Evolutionary conservation across 176 grass and related monocot species (phyloP).

Genomic region (Juncus inflexus): DNA sequence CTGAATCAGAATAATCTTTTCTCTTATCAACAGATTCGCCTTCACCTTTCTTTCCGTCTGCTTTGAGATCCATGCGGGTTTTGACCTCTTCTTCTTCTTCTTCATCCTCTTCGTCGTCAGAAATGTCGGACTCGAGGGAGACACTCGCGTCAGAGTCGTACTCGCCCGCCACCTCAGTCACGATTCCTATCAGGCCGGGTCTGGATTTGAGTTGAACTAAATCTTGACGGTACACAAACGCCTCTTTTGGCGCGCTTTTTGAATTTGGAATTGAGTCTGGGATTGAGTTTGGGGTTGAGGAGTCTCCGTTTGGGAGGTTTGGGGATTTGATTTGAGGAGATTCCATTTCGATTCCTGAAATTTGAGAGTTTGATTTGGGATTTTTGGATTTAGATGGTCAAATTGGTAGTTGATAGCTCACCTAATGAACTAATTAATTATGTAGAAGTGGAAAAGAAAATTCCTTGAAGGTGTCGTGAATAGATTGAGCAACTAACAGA

Average conservation of each 20-base stretch:
- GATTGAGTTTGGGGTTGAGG: conserved; percentile 7
- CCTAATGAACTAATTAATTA: too few species aligned
- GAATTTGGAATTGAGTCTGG: neutral
- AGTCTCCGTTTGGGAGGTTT: neutral
- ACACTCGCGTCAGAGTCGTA: conserved; percentile 81
- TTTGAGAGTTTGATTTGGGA: too few species aligned
- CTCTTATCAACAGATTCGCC: conserved; percentile 26
- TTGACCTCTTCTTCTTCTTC: conserved; percentile 35
- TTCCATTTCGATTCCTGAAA: conserved; percentile 15
- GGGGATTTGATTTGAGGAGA: too few species aligned
- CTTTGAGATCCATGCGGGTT: neutral
- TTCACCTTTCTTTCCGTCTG: conserved; percentile 38
- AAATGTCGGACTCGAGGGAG: conserved; percentile 47
- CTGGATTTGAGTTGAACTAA: conserved; percentile 58
- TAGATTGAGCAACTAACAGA: too few species aligned
- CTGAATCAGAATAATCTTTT: neutral
- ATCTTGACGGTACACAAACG: conserved; percentile 80
- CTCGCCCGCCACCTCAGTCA: conserved; percentile 76
- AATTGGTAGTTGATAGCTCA: too few species aligned
- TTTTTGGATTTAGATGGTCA: too few species aligned
- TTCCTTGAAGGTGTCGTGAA: too few species aligned
- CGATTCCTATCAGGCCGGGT: conserved; percentile 46
- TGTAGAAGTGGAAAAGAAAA: too few species aligned
- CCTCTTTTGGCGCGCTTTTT: neutral
- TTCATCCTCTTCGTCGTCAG: conserved; percentile 34